Conservation (phyloP, 202 grass and related monocot genomes). For the Setaria italica region DNA sequence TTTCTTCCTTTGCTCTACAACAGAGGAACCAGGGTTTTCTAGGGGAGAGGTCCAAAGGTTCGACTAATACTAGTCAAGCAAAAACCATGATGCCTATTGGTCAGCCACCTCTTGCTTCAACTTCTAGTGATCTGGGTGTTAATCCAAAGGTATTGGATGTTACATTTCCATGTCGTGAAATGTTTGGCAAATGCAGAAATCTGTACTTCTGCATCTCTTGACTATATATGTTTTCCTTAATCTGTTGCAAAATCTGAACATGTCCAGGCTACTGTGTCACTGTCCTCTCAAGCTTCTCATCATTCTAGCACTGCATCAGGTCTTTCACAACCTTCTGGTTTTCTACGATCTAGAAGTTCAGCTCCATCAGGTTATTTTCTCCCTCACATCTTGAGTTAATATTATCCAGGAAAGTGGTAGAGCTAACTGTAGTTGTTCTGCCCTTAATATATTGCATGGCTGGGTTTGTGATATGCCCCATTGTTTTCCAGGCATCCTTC, state of each 20-base stretch:
- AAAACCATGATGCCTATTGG: slow-evolving; percentile 58
- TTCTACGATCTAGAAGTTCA: slow-evolving; percentile 73
- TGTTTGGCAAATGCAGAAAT: slow-evolving; percentile 28
- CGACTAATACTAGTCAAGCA: slow-evolving; percentile 55
- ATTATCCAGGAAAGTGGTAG: slow-evolving; percentile 9
- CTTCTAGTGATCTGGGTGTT: slow-evolving; percentile 59
- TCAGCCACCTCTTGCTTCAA: slow-evolving; percentile 59
- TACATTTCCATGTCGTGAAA: slow-evolving; percentile 14
- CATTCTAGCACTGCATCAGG: slow-evolving; percentile 57
- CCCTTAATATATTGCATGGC: slow-evolving; percentile 20
- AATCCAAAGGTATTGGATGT: slow-evolving; percentile 70
- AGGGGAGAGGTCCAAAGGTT: slow-evolving; percentile 60
- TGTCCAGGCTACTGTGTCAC: slow-evolving; percentile 42
- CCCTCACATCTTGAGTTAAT: slow-evolving; percentile 27
- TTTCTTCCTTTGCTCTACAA: slow-evolving; percentile 76
- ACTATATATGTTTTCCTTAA: slow-evolving; percentile 20
- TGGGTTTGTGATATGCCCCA: slow-evolving; percentile 1
- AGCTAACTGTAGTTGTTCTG: slow-evolving; percentile 1
- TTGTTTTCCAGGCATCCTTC: slow-evolving; percentile 62
- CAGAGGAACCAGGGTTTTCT: slow-evolving; percentile 84
- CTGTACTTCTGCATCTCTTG: slow-evolving; percentile 37
- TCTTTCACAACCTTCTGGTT: slow-evolving; percentile 62
- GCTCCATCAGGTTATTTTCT: slow-evolving; percentile 68
- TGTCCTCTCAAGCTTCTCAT: slow-evolving; percentile 66
- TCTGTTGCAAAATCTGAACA: slow-evolving; percentile 41